A percentile compares a stretch with the other conserved stretches of the same genome.
phyloP scores from a whole-genome alignment of 208 protist genomes.

The Leishmania tarentolae region DNA sequence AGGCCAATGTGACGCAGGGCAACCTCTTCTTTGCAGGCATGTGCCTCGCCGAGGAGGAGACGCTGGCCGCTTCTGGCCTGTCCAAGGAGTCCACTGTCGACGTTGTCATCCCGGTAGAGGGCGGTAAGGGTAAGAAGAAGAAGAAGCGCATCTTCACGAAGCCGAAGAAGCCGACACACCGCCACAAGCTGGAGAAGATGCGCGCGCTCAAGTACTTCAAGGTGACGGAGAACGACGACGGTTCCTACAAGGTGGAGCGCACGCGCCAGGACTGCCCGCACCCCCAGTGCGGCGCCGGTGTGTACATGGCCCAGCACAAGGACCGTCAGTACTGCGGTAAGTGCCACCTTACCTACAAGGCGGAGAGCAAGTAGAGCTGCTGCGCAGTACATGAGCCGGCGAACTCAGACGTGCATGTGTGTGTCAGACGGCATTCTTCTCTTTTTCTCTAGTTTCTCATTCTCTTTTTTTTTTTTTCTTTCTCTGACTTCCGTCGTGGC shows the following conservation, averaged over 20 bases:
- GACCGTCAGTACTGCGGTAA: conserved; percentile 99
- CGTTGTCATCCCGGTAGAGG: conserved; percentile 87
- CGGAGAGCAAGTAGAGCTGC: conserved; percentile 27
- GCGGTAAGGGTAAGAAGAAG: conserved; percentile 99
- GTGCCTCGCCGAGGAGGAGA: conserved; percentile 79
- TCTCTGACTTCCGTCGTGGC: background rate
- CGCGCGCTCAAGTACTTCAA: conserved; percentile 99
- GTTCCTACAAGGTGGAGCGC: conserved; percentile 96
- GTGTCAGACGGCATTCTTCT: background rate
- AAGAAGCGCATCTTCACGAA: conserved; percentile 99
- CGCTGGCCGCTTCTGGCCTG: conserved; percentile 75
- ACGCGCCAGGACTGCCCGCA: conserved; percentile 96
- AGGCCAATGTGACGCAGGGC: conserved; percentile 72
- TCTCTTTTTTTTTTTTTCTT: background rate
- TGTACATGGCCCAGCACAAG: conserved; percentile 99
- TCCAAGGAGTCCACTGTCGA: conserved; percentile 90
- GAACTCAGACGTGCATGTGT: background rate
- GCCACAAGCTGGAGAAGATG: conserved; percentile 99
- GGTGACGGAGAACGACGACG: conserved; percentile 96
- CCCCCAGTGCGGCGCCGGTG: conserved; percentile 96
- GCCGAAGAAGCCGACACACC: conserved; percentile 99
- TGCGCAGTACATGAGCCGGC: background rate
- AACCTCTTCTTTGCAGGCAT: conserved; percentile 91
- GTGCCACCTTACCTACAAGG: conserved; percentile 97
- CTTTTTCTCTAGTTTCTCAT: background rate